A percentile compares a stretch with the other conserved stretches of the same genome.
Evolutionary conservation across 768 basidiomycete genomes (phyloP).

Genomic region (Boletus subcaerulescens): DNA sequence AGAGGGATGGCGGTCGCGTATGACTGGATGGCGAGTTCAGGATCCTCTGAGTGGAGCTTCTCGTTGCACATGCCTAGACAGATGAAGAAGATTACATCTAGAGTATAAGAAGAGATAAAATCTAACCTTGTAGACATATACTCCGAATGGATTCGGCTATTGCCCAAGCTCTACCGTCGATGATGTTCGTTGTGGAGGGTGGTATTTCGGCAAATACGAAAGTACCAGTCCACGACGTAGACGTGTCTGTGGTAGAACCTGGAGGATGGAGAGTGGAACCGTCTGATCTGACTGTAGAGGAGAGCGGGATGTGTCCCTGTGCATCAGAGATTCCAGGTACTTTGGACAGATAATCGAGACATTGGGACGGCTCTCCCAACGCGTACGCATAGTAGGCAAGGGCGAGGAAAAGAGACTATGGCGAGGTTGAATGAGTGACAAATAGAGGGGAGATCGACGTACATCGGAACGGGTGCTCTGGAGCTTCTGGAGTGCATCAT

Average conservation of each 20-base stretch:
- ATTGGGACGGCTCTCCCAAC: slow-evolving; percentile 59
- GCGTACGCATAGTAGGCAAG: slow-evolving; percentile 84
- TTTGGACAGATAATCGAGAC: slow-evolving; percentile 54
- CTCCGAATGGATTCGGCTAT: slow-evolving; percentile 72
- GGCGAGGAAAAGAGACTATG: slow-evolving; percentile 63
- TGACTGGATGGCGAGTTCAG: slow-evolving; percentile 48
- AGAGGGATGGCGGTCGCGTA: slow-evolving; percentile 58
- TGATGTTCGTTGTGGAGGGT: slow-evolving; percentile 49
- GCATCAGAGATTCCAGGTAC: slow-evolving; percentile 54
- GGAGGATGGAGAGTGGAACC: slow-evolving; percentile 37
- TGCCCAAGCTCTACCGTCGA: slow-evolving; percentile 71
- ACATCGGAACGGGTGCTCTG: slow-evolving; percentile 56
- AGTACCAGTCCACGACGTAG: slow-evolving; percentile 51
- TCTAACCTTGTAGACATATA: slow-evolving; percentile 72
- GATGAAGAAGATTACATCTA: not conserved
- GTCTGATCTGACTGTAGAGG: slow-evolving; percentile 42
- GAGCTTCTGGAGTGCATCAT: slow-evolving; percentile 51
- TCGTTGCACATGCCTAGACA: slow-evolving; percentile 74
- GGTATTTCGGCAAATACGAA: slow-evolving; percentile 42
- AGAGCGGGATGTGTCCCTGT: slow-evolving; percentile 49
- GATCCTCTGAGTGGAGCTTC: slow-evolving; percentile 47
- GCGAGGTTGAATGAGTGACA: slow-evolving; percentile 7
- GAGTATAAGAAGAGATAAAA: not conserved
- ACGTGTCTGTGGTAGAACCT: slow-evolving; percentile 34
- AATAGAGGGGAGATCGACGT: slow-evolving; percentile 30